Percentiles rank a stretch among this genome's conserved stretches.
These are phyloP conservation scores for Cinchona pubescens DNA, from an alignment of 257 asterid genomes.

Conservation along the genomic window DNA sequence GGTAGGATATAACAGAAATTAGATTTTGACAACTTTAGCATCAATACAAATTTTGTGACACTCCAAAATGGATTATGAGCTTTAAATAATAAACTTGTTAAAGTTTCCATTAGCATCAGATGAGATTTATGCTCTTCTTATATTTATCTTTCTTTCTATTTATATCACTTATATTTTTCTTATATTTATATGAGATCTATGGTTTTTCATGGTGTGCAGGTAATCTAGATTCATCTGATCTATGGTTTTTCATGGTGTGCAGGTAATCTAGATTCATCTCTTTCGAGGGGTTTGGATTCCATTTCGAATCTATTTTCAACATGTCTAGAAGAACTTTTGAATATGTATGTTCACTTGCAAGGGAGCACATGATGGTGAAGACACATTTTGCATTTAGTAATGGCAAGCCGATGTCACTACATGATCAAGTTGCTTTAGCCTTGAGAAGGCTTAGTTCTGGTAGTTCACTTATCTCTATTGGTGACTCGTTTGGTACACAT, in stretches of 20 bases:
- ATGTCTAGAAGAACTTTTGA: constrained; percentile 65
- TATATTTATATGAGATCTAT: no score
- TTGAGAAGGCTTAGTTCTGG: constrained; percentile 72
- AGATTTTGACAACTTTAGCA: not conserved
- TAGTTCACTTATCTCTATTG: constrained; percentile 63
- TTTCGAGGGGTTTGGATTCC: constrained; percentile 40
- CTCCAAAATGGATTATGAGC: not conserved
- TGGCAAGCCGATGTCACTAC: constrained; percentile 62
- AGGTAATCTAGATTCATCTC: constrained; percentile 32
- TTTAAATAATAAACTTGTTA: not conserved
- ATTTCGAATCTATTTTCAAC: constrained; percentile 50
- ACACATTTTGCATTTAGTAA: constrained; percentile 53
- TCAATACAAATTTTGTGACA: not conserved
- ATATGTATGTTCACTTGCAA: constrained; percentile 66
- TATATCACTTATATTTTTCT: no score
- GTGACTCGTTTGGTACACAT: constrained; percentile 63
- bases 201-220: constrained; percentile 5
- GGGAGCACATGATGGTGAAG: constrained; percentile 62
- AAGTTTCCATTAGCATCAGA: not conserved
- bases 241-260: not conserved
- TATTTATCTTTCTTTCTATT: not conserved
- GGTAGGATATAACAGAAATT: not conserved
- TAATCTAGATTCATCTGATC: constrained; percentile 29
- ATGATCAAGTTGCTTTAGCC: constrained; percentile 82
- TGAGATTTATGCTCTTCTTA: not conserved